Evolutionary conservation across 2,329 filamentous ascomycete species (phyloP).

Genomic region (Ophiostoma tasmaniense): DNA sequence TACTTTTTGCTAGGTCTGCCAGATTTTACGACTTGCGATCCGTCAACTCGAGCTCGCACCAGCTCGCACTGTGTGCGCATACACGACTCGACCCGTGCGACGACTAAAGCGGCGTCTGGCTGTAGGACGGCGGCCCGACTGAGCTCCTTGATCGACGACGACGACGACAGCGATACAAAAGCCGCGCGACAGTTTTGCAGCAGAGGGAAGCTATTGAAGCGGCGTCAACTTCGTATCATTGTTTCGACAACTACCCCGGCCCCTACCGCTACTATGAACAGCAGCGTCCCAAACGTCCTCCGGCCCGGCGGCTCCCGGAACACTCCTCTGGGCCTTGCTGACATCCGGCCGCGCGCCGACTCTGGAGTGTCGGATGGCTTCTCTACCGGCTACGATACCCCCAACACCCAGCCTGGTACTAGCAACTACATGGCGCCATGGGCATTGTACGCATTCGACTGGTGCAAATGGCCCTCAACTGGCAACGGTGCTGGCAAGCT

Average conservation of each 20-base stretch:
- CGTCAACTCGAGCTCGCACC: background rate
- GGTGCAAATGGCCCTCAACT: conserved; percentile 95
- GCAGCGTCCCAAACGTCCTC: conserved; percentile 48
- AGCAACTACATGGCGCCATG: conserved; percentile 93
- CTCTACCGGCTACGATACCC: conserved; percentile 59
- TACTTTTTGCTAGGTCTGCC: background rate
- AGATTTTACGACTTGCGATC: background rate
- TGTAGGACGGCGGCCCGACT: conserved; percentile 8
- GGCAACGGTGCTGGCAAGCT: conserved; percentile 79
- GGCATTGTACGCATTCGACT: conserved; percentile 94
- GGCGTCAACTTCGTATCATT: background rate
- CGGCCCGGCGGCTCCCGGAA: conserved; percentile 60
- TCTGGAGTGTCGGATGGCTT: conserved; percentile 67
- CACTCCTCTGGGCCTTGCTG: conserved; percentile 81
- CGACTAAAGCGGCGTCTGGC: conserved; percentile 1
- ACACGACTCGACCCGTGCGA: background rate
- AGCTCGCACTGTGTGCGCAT: conserved; percentile 4
- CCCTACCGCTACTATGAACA: conserved; percentile 22
- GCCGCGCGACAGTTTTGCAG: background rate
- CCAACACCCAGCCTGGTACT: conserved; percentile 58
- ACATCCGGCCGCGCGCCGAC: conserved; percentile 82
- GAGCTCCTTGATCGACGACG: background rate
- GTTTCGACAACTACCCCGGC: background rate
- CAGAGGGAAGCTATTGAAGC: background rate
- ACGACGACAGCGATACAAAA: background rate